Conservation (phyloP, 2,329 filamentous ascomycete species). For the Talaromyces sp. region DNA sequence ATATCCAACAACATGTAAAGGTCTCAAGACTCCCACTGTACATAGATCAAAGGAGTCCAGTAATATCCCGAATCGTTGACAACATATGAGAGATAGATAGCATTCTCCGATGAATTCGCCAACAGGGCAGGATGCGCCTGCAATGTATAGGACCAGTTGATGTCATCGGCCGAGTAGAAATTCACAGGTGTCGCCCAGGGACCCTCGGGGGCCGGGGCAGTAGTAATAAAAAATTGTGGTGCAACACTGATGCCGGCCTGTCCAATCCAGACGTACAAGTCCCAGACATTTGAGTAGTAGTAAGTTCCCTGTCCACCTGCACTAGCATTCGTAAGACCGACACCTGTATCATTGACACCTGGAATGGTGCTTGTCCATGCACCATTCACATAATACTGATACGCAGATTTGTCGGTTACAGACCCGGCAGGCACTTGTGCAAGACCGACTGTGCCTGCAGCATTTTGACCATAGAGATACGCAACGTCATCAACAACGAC, state of each 20-base stretch:
- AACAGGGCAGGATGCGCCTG: constrained; percentile 18
- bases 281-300: constrained; percentile 29
- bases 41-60: constrained; percentile 14
- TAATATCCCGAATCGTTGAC: constrained; percentile 1
- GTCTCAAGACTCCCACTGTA: constrained; percentile 9
- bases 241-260: constrained; percentile 22
- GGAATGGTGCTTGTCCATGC: constrained; percentile 13
- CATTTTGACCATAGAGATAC: constrained; percentile 14
- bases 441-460: constrained; percentile 12
- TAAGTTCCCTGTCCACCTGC: constrained; percentile 31
- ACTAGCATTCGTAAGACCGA: constrained; percentile 26
- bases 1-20: not conserved
- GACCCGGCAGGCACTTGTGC: constrained; percentile 6
- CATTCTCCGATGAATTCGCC: constrained; percentile 9
- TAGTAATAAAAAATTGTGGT: constrained; percentile 25
- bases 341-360: constrained; percentile 13
- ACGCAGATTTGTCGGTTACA: constrained; percentile 10
- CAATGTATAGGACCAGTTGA: constrained; percentile 16
- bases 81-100: constrained; percentile 12
- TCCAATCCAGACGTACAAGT: constrained; percentile 32
- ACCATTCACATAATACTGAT: constrained; percentile 14
- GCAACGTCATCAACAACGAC: constrained; percentile 7
- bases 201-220: constrained; percentile 29
- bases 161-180: constrained; percentile 16
- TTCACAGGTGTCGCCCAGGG: constrained; percentile 29